Evolutionary conservation across 2,329 filamentous ascomycete genomes (phyloP).

Genomic region (Orbilia oligospora): DNA sequence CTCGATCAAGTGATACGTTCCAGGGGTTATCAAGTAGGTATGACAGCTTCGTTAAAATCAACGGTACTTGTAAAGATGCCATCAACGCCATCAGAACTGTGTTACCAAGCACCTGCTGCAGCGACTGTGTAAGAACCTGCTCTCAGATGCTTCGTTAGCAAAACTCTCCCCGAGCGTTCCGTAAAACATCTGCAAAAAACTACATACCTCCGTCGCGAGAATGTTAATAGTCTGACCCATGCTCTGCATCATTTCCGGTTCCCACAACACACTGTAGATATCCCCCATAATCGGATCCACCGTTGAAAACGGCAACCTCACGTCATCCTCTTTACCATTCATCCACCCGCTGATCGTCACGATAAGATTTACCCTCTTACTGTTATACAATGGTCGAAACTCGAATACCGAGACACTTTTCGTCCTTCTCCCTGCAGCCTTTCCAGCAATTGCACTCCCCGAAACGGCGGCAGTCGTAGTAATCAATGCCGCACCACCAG

Average conservation of each 20-base stretch:
- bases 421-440: conserved; percentile 87
- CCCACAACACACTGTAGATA: conserved; percentile 96
- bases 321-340: conserved; percentile 97
- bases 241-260: conserved; percentile 96
- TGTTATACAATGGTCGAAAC: conserved; percentile 96
- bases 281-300: conserved; percentile 98
- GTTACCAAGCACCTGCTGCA: conserved; percentile 82
- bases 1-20: conserved; percentile 79
- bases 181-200: background rate
- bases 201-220: conserved; percentile 88
- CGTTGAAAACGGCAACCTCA: conserved; percentile 94
- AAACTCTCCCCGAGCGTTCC: background rate
- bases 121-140: conserved; percentile 80
- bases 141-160: conserved; percentile 64
- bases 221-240: conserved; percentile 99
- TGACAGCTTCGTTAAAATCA: conserved; percentile 77
- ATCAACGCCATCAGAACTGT: conserved; percentile 81
- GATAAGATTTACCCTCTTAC: conserved; percentile 95
- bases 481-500: conserved; percentile 93
- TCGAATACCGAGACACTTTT: conserved; percentile 97
- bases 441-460: conserved; percentile 86
- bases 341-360: conserved; percentile 98
- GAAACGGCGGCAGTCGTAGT: conserved; percentile 89
- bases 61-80: conserved; percentile 76
- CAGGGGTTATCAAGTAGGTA: conserved; percentile 85